These are phyloP conservation scores for Annulohypoxylon maeteangense DNA, from an alignment of 495 filamentous ascomycete species.

Conservation along the genomic window DNA sequence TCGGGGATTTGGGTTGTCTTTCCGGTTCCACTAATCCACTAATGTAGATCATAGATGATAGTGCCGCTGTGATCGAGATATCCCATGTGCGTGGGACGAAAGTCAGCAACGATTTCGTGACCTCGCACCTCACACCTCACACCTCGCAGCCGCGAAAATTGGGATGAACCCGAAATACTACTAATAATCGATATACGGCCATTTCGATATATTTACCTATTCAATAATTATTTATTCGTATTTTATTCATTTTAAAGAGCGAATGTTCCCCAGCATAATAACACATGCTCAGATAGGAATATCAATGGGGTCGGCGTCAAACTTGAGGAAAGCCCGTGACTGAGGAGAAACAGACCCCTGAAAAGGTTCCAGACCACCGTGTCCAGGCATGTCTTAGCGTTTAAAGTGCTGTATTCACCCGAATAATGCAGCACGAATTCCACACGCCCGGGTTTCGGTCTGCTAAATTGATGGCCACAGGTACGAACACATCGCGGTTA, in stretches of 20 bases:
- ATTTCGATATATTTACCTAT: not conserved
- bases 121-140: too few relatives aligned
- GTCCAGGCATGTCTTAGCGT: conserved; percentile 2
- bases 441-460: conserved; percentile 24
- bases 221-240: not conserved
- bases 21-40: conserved; percentile 17
- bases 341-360: conserved; percentile 16
- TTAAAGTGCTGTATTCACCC: conserved; percentile 16
- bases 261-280: not conserved
- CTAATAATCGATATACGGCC: not conserved
- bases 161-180: not conserved
- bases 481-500: conserved; percentile 30
- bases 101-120: not conserved
- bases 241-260: not conserved
- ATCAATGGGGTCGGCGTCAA: not conserved
- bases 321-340: not conserved
- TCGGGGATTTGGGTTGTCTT: conserved; percentile 30
- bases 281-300: not conserved
- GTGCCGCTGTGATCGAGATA: conserved; percentile 27
- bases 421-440: conserved; percentile 33
- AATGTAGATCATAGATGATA: conserved; percentile 1
- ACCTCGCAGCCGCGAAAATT: not conserved
- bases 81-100: conserved; percentile 10
- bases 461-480: conserved; percentile 12
- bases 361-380: conserved; percentile 1